Evolutionary conservation across 768 basidiomycete species (phyloP).

Genomic region (Chlorophyllum brunneum): DNA sequence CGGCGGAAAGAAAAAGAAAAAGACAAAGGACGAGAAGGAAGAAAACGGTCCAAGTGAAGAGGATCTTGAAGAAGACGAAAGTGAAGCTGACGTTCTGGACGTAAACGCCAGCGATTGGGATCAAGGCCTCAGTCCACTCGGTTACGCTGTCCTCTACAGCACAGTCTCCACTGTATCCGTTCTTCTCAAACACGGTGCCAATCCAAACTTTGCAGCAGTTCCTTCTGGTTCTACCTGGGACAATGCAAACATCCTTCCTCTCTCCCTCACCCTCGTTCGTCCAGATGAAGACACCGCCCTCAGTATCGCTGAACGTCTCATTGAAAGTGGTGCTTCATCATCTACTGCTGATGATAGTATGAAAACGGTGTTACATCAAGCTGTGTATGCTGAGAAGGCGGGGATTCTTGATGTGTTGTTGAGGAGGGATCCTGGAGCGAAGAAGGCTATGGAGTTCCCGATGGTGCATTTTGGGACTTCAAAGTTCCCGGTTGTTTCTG

Average conservation of each 20-base stretch:
- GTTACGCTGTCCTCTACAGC: conserved; percentile 46
- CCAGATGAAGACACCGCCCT: conserved; percentile 38
- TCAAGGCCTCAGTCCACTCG: conserved; percentile 47
- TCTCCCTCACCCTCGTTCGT: conserved; percentile 35
- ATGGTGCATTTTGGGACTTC: conserved; percentile 21
- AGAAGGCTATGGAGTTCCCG: conserved; percentile 36
- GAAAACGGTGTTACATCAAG: conserved; percentile 38
- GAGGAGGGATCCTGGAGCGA: conserved; percentile 36
- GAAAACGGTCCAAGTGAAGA: conserved; percentile 23
- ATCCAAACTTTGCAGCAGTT: conserved; percentile 32
- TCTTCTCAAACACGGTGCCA: conserved; percentile 45
- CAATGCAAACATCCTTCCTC: conserved; percentile 30
- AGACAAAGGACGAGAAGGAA: conserved; percentile 14
- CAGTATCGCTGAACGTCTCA: conserved; percentile 34
- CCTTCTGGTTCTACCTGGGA: conserved; percentile 17
- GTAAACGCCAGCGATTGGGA: conserved; percentile 57
- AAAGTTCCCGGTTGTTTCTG: conserved; percentile 34
- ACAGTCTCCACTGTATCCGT: conserved; percentile 40
- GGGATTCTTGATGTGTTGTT: conserved; percentile 39
- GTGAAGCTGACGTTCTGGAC: conserved; percentile 53
- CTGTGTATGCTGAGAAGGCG: conserved; percentile 30
- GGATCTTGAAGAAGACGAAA: conserved; percentile 44
- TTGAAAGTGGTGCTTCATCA: conserved; percentile 37
- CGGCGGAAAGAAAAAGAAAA: conserved; percentile 14
- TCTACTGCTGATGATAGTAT: conserved; percentile 34